Conservation (phyloP, 495 filamentous ascomycete species). For the Penicillium pulvis region DNA sequence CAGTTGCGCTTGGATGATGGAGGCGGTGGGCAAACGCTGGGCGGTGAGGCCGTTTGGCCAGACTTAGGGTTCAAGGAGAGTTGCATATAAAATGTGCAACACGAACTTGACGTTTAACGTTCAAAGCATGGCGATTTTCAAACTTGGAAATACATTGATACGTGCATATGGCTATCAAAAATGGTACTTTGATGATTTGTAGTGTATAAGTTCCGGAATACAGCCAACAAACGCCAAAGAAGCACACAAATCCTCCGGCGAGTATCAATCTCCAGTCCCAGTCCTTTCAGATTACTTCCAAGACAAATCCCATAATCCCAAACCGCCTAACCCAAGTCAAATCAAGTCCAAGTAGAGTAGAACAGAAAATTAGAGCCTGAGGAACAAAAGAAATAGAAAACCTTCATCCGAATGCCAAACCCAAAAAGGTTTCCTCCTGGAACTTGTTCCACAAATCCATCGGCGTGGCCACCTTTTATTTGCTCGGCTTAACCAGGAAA, state of each 20-base stretch:
- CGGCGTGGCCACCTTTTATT: conserved; percentile 7
- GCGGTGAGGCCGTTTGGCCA: conserved; percentile 15
- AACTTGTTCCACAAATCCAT: conserved; percentile 16
- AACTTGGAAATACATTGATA: background rate
- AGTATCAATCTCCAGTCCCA: background rate
- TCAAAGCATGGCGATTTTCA: background rate
- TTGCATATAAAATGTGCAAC: background rate
- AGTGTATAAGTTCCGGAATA: background rate
- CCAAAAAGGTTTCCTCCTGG: conserved; percentile 4
- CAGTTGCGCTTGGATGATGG: conserved; percentile 1
- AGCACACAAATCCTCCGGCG: background rate
- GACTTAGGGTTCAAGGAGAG: conserved; percentile 12
- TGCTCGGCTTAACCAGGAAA: conserved; percentile 9
- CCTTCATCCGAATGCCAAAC: conserved; percentile 10
- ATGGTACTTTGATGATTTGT: background rate
- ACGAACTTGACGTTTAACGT: background rate
- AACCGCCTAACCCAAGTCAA: background rate
- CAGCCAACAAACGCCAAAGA: background rate
- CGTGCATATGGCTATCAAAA: background rate
- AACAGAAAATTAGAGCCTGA: background rate
- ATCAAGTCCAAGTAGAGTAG: background rate
- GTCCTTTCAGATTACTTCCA: background rate
- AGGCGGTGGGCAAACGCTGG: conserved; percentile 11
- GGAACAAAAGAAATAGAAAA: conserved; percentile 2
- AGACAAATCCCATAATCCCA: background rate